Base-by-base conservation (phyloP, 495 filamentous ascomycete genomes). In the Penicillium angulare region DNA sequence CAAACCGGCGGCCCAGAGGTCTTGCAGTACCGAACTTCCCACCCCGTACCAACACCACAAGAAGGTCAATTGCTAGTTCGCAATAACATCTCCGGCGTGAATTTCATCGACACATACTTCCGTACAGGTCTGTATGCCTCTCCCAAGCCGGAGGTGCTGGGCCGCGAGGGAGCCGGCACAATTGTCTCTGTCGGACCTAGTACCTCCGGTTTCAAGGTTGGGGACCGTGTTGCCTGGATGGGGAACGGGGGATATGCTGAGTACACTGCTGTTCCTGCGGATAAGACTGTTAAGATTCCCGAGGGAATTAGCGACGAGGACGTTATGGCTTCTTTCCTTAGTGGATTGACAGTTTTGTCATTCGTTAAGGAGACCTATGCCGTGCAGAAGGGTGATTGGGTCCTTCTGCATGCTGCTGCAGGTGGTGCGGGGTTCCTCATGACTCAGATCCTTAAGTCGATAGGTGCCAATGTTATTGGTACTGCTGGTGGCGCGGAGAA, bases 21-120 rank as follows among this genome's bases (percentile, higher is more conserved):
- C 24, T 74, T 97, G 17, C 68, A 91, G 56, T 83, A 87, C 69
- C 85, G 77, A 61, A 83, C 84, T 40, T 81, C 90, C 57, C 63
- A 91, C 4, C 90, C 90, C 17, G 84, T 96, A 8, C 90, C 92
- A 0, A 71, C 75, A 20, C 83, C 85, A 23, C 69, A 81, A 43
- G 82, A 86, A 34, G 86, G 84, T 39, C 77, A 97, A 50, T 52
- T 97, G 23, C 79, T 97, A 3, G 81, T 97, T 39, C 88, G 88
- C 68, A 97, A 97, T 64, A 82, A 89, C 47, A 87, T 82, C 60
- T 79, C 88, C 36, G 92, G 92, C 15, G 74, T 97, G 46, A 96
- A 97, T 69, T 97, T 84, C 71, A 96, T 97, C 65, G 69, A 74
- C 56, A 88, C 86, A 35, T 96, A 97, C 69, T 95, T 92, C 83